Evolutionary conservation across 2,329 filamentous ascomycete species (phyloP).

Genomic region (Cryphonectria japonica): DNA sequence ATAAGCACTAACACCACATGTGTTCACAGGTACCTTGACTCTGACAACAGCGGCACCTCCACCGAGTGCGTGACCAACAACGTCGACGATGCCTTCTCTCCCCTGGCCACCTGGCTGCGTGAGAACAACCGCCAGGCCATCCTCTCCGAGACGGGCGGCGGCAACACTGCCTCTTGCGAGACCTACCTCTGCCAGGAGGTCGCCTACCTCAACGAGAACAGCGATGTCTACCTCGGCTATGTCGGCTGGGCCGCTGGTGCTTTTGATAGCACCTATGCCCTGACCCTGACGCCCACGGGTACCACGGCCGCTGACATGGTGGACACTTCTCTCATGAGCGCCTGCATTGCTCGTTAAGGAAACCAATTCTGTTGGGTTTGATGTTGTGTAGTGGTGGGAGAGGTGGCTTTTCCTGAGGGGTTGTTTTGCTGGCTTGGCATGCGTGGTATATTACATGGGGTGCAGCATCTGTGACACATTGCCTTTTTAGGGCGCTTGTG

Average conservation of each 20-base stretch:
- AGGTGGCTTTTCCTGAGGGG: too few relatives aligned
- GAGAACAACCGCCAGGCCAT: conserved; percentile 40
- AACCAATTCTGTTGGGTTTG: not conserved
- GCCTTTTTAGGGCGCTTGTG: not conserved
- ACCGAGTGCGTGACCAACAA: conserved; percentile 56
- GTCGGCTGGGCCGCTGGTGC: conserved; percentile 37
- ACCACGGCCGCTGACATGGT: conserved; percentile 36
- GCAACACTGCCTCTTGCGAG: conserved; percentile 40
- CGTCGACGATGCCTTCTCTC: conserved; percentile 38
- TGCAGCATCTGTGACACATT: not conserved
- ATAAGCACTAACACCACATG: not conserved
- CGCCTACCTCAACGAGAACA: conserved; percentile 39
- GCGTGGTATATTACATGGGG: not conserved
- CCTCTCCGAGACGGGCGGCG: conserved; percentile 44
- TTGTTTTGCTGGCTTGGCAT: not conserved
- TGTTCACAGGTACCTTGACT: conserved; percentile 51
- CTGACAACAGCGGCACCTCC: conserved; percentile 58
- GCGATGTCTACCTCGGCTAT: conserved; percentile 37
- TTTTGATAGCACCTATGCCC: conserved; percentile 36
- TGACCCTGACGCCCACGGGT: conserved; percentile 36
- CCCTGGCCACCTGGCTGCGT: conserved; percentile 42
- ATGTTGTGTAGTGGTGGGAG: not conserved
- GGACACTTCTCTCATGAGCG: conserved; percentile 48
- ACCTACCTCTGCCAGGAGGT: conserved; percentile 39
- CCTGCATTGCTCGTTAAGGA: conserved; percentile 37